A percentile compares a stretch with the other conserved stretches of the same genome.
Evolutionary conservation across 257 asterid species (phyloP).

Genomic region (Primulina huaijiensis): DNA sequence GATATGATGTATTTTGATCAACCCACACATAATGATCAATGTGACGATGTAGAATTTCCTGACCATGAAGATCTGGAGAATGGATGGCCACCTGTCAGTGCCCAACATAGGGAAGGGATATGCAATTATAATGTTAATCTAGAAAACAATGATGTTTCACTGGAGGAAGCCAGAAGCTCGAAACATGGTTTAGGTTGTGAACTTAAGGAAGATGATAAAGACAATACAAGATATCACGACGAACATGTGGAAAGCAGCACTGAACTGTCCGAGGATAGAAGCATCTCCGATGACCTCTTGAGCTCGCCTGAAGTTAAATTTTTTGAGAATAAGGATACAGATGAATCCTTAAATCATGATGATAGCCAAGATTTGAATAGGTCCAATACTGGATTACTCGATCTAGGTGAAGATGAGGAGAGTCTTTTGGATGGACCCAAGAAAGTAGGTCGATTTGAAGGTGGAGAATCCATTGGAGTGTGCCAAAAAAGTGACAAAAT

Average conservation of each 20-base stretch:
- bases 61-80: constrained; percentile 31
- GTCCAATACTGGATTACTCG: constrained; percentile 22
- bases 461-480: constrained; percentile 24
- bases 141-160: constrained; percentile 21
- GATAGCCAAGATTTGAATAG: constrained; percentile 22
- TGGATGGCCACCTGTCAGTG: constrained; percentile 19
- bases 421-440: constrained; percentile 16
- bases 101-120: constrained; percentile 18
- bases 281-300: constrained; percentile 29
- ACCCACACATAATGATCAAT: constrained; percentile 19
- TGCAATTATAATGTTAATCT: constrained; percentile 12
- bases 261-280: constrained; percentile 3
- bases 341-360: constrained; percentile 1
- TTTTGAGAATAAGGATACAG: too few relatives aligned
- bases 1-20: constrained; percentile 19
- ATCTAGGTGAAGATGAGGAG: constrained; percentile 22
- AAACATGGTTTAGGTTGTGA: too few relatives aligned
- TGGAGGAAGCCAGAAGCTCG: too few relatives aligned
- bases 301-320: constrained; percentile 27
- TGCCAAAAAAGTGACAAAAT: constrained; percentile 21
- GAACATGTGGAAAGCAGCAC: too few relatives aligned
- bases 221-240: neutral
- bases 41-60: constrained; percentile 22
- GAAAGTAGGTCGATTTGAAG: constrained; percentile 19
- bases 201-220: constrained; percentile 11